Percentiles rank a stretch among this genome's conserved stretches.
These are phyloP conservation scores for Dryadomyces quercus-mongolicae DNA, from an alignment of 2,329 filamentous ascomycete species.

Conservation along the genomic window DNA sequence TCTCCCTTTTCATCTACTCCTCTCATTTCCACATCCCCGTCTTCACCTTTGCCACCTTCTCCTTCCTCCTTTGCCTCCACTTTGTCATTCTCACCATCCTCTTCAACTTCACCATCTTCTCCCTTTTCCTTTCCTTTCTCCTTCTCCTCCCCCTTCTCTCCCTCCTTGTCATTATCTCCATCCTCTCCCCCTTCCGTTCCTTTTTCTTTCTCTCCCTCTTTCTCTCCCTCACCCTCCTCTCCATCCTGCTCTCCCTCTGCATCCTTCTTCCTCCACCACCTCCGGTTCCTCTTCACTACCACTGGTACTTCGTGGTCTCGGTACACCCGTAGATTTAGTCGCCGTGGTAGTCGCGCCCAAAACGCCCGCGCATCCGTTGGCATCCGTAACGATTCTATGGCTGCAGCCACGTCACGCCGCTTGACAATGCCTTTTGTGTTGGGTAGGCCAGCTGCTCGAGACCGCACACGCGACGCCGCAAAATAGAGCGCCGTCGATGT, in stretches of 20 bases:
- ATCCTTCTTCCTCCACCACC: neutral
- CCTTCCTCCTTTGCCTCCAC: neutral
- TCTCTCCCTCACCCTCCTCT: neutral
- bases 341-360: constrained; percentile 36
- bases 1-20: neutral
- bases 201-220: neutral
- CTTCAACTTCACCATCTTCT: neutral
- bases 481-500: constrained; percentile 57
- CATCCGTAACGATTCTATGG: constrained; percentile 34
- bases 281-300: constrained; percentile 18
- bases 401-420: constrained; percentile 36
- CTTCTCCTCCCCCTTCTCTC: neutral
- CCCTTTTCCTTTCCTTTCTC: neutral
- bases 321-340: constrained; percentile 36
- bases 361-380: constrained; percentile 23
- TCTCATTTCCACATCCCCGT: neutral
- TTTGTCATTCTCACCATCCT: neutral
- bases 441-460: constrained; percentile 23
- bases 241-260: neutral
- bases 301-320: constrained; percentile 18
- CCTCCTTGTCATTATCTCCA: neutral
- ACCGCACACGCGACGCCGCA: constrained; percentile 54
- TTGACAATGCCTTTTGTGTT: constrained; percentile 20
- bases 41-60: too few species aligned
- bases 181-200: neutral